phyloP scores from a whole-genome alignment of 2,329 filamentous ascomycete genomes.

The Alternaria tenuissima region DNA sequence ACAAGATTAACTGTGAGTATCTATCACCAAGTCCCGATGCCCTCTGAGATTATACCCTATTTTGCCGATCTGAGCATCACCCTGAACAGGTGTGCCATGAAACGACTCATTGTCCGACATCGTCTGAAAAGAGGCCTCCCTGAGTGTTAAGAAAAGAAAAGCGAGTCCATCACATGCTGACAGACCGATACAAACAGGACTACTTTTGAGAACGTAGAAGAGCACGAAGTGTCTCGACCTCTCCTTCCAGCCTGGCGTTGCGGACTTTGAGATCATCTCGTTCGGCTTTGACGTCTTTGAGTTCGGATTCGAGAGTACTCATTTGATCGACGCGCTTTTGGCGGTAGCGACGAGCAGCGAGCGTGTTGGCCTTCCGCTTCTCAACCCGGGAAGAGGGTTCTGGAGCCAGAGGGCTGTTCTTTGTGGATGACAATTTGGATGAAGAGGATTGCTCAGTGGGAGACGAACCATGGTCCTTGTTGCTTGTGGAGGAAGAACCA shows the following conservation, averaged over 20 bases:
- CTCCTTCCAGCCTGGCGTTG: constrained; percentile 71
- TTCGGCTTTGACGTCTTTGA: constrained; percentile 67
- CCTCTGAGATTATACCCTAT: constrained; percentile 35
- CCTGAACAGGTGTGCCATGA: constrained; percentile 32
- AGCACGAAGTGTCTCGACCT: constrained; percentile 67
- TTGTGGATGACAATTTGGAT: constrained; percentile 34
- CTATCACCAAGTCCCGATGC: background rate
- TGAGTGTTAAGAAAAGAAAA: constrained; percentile 4
- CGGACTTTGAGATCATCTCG: constrained; percentile 69
- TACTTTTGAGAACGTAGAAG: constrained; percentile 54
- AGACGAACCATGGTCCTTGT: constrained; percentile 33
- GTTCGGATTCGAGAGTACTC: constrained; percentile 65
- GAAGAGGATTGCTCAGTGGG: constrained; percentile 37
- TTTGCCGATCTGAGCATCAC: constrained; percentile 44
- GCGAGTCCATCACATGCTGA: constrained; percentile 22
- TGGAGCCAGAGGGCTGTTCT: constrained; percentile 29
- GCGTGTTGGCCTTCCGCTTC: constrained; percentile 73
- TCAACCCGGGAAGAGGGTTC: constrained; percentile 43
- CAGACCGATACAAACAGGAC: constrained; percentile 5
- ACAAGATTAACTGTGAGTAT: constrained; percentile 21
- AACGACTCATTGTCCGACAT: constrained; percentile 39
- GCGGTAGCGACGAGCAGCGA: constrained; percentile 75
- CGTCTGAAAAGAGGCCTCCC: constrained; percentile 35
- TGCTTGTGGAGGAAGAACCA: constrained; percentile 38
- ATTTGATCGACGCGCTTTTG: constrained; percentile 75